Base-by-base conservation (phyloP, 768 basidiomycete genomes). In the Sarcomyxa edulis region DNA sequence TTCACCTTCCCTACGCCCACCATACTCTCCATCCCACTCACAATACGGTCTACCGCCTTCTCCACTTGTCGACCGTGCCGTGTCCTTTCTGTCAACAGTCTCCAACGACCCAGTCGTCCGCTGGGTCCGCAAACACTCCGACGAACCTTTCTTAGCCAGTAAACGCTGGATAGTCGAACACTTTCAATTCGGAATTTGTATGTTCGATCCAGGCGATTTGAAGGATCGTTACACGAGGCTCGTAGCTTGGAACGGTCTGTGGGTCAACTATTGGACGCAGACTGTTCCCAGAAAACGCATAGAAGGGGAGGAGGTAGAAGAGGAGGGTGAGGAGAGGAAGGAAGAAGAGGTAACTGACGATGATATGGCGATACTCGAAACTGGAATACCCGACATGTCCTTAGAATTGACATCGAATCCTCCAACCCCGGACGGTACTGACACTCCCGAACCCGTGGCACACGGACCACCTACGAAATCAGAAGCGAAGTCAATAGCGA, bases 231-330 rank as follows among this genome's bases (percentile, higher is more conserved):
- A 79, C 48, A 46, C 54, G 8, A 53, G 45, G 9, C 56, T 81
- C 12, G 68, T 72, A 5, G 53, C 45, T 0, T 78, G 78, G 76
- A 47, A 60, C 24, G 64, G 68, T n/a, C 30, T 68, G 24, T 79
- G 77, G 78, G 55, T 74, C 8, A 78, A 78, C 51, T 79, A 75
- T 46, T 81, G 73, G 72, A 78, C 75, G n/a, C 60, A 66, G 35
- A 75, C 74, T 0, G 37, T 55, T 7, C 49, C 64, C 30, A 42
- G 43, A 39, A 47, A 20, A 35, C 46, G n/a, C n/a, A n/a, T n/a
- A n/a, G n/a, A n/a, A n/a, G 35, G 35, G 16, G 27, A 32, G 22
- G 35, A 50, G 24, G 32, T 35, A 24, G 47, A 49, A 8, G 23
- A 33, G 5, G 45, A 47, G 18, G 37, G 37, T 34, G 49, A 45